Base-by-base conservation (phyloP, 225 moss, liverwort and hornwort species). In the Sphagnum tenellum region DNA sequence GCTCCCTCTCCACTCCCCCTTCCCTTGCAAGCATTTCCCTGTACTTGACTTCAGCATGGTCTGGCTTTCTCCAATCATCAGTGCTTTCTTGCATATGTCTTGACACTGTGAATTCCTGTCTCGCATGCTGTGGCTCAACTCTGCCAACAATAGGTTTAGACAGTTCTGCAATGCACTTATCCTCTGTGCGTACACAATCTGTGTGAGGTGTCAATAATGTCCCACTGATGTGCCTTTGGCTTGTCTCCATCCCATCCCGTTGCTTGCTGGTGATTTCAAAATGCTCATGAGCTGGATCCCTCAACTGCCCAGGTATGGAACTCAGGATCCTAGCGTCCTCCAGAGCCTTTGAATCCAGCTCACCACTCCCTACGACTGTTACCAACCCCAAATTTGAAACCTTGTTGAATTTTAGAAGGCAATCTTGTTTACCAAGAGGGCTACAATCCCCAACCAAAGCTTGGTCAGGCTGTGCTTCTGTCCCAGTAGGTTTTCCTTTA, bases 21-120 rank as follows among this genome's bases (percentile, higher is more conserved):
- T 65, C 65, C 46, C 49, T 49, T 54, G 53, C 65, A 8, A 65
- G 7, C 65, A 50, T 65, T 45, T 50, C 55, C 53, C 65, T 53
- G 52, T 65, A 65, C 11, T 52, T 52, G 53, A 44, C 7, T 54
- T 65, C 65, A 8, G 65, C 65, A 9, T 65, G 12, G 55, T 65
- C 53, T 7, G 55, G 65, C 29, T 14, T 65, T 44, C 14, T 65
- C 53, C 65, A n/a, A 29, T 55, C 65, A 46, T 65, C 5, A 2
- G 54, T 54, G 9, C 45, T 45, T 8, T 45, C 54, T 44, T 7
- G 45, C 9, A 53, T 45, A 45, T 54, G 52, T 44, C 12, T 65
- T 12, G 65, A 65, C 51, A 65, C 55, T 13, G 65, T 44, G 46
- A 29, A 65, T 53, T 65, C 12, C 46, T 44, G 9, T 8, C 7